phyloP scores from a whole-genome alignment of 768 basidiomycete species.

The Amanita thiersii region DNA sequence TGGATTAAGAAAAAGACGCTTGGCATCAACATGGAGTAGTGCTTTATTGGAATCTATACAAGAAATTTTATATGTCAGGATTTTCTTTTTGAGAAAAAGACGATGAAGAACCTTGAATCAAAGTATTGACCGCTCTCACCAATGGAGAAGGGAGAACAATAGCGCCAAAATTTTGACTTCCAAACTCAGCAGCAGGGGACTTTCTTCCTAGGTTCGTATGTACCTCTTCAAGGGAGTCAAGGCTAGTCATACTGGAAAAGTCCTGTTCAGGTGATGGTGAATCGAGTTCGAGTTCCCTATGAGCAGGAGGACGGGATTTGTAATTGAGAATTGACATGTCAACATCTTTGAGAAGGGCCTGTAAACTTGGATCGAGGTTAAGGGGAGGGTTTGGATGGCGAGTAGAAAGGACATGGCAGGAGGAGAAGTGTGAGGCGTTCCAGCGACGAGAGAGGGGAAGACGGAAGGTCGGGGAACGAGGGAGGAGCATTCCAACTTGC shows the following conservation, averaged over 20 bases:
- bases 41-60: constrained; percentile 53
- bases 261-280: constrained; percentile 19
- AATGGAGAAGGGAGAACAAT: constrained; percentile 71
- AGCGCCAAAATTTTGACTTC: constrained; percentile 63
- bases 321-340: constrained; percentile 53
- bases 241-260: constrained; percentile 23
- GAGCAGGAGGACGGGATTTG: constrained; percentile 18
- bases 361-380: constrained; percentile 58
- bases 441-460: constrained; percentile 8
- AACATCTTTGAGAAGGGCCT: constrained; percentile 53
- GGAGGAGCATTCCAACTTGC: neutral
- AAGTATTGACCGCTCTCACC: constrained; percentile 48
- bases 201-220: constrained; percentile 35
- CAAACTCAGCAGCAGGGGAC: constrained; percentile 79
- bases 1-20: constrained; percentile 51
- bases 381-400: constrained; percentile 50
- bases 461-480: neutral
- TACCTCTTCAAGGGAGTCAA: constrained; percentile 21
- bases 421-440: neutral
- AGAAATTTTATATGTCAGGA: constrained; percentile 10
- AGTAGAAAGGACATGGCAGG: constrained; percentile 28
- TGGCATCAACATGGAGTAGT: constrained; percentile 60
- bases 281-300: constrained; percentile 47
- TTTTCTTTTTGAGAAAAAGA: neutral
- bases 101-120: constrained; percentile 58